A percentile compares a stretch with the other conserved stretches of the same genome.
Evolutionary conservation across 352 stramenopile species (phyloP).

Genomic region (Globisporangium cystogenes): DNA sequence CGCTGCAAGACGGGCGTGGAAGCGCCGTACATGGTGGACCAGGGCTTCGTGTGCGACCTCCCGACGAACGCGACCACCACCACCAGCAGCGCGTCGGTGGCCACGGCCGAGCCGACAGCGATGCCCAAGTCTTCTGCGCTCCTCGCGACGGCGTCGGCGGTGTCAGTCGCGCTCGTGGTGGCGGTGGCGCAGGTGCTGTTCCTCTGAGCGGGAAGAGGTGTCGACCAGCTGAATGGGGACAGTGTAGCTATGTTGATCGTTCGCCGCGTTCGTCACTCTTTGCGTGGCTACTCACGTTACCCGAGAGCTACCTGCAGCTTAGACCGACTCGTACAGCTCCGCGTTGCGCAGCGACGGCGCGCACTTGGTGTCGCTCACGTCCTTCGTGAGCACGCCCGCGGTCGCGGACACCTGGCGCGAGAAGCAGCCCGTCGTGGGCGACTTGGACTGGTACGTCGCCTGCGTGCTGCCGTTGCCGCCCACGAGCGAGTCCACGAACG

Average conservation of each 20-base stretch:
- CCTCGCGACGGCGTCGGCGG: not conserved
- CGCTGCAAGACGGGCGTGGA: constrained; percentile 14
- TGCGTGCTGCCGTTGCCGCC: constrained; percentile 30
- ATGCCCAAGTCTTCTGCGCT: not conserved
- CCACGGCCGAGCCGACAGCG: not conserved
- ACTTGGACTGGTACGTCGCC: constrained; percentile 17
- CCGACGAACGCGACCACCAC: not conserved
- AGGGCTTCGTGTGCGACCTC: constrained; percentile 1
- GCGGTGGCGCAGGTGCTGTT: not conserved
- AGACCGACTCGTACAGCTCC: not conserved
- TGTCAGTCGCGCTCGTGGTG: not conserved
- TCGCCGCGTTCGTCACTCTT: too few relatives aligned
- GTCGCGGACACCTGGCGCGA: constrained; percentile 15
- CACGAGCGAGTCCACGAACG: constrained; percentile 26
- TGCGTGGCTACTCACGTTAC: not conserved
- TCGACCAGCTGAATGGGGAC: too few relatives aligned
- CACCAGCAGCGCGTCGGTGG: not conserved
- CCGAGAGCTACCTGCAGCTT: not conserved
- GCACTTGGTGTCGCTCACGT: constrained; percentile 13
- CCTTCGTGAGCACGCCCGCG: constrained; percentile 16
- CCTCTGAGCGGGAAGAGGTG: not conserved
- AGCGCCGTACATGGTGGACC: constrained; percentile 1
- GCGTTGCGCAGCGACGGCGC: not conserved
- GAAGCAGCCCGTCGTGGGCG: constrained; percentile 25
- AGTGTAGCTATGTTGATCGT: too few relatives aligned